Percentiles rank a stretch among this genome's conserved stretches.
Conservation (phyloP, 2,329 filamentous ascomycete genomes). For the Tolypocladium cylindrosporum region DNA sequence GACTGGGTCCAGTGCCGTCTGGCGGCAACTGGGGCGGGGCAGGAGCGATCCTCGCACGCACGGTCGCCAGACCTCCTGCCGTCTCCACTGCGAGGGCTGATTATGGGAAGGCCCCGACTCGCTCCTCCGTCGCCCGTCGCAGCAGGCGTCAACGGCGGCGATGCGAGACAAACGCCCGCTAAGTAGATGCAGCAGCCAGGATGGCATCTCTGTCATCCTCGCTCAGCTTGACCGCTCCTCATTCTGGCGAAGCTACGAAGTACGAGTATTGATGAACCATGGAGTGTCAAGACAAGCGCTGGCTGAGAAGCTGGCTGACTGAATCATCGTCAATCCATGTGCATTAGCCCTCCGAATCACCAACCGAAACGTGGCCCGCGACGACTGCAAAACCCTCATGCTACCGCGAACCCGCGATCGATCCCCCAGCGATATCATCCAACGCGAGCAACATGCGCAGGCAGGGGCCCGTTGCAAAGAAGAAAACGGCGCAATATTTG, state of each 20-base stretch:
- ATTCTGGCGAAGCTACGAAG: background rate
- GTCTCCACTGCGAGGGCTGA: background rate
- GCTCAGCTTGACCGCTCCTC: background rate
- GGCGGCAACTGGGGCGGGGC: background rate
- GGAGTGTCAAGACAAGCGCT: background rate
- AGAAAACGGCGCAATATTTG: background rate
- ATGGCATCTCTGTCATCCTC: background rate
- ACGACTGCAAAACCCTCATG: background rate
- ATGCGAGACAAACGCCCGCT: too few species aligned
- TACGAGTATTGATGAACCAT: background rate
- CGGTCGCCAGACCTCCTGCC: background rate
- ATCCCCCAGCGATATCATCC: background rate
- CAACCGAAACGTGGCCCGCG: background rate
- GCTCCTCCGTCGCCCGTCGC: background rate
- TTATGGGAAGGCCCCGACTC: background rate
- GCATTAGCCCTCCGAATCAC: background rate
- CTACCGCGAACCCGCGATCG: background rate
- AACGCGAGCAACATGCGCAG: background rate
- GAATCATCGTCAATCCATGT: background rate
- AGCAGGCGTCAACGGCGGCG: background rate
- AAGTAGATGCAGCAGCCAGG: background rate
- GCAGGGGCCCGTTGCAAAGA: background rate
- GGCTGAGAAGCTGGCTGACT: background rate
- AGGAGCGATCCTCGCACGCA: background rate
- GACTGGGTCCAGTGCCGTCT: background rate